Base-by-base conservation (phyloP, 768 basidiomycete genomes). In the Tricholoma matsutake region DNA sequence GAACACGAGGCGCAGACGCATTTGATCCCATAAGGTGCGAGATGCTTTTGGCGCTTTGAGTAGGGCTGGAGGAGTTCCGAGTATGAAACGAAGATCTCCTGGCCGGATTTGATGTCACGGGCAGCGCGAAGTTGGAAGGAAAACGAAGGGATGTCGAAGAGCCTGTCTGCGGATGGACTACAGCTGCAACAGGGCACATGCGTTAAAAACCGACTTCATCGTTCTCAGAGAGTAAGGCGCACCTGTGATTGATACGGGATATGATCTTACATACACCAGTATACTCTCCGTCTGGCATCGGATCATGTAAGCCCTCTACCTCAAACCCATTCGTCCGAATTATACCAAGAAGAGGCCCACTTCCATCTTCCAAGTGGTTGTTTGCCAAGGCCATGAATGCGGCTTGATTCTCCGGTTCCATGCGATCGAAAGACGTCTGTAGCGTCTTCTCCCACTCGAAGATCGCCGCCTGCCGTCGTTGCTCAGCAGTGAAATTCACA, bases 241-340 rank as follows among this genome's bases (percentile, higher is more conserved):
- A 74, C 77, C 77, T 76, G 57, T 78, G 76, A 49, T 77, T 79
- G 45, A 76, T 65, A 20, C 76, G 72, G n/a, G 75, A 74, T 53
- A 74, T 66, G 6, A 64, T 59, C 11, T 69, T 69, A 61, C 68
- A 73, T 3, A 71, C 67, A 10, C 66, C 73, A 14, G 61, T 62
- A 59, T 75, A 73, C 52, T 59, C 59, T 5, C 64, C 56, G 57
- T 61, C 49, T 31, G 65, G 54, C 54, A 65, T 64, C 51, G 68
- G 56, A 54, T 69, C 67, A 13, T 60, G 56, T 13, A 73, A 49
- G 22, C 57, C 67, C 3, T 28, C 63, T 1, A 73, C 58, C 14
- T 58, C 66, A 39, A 73, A 66, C 0, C 68, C 72, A 56, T 79
- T 79, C 1, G 76, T 79, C 47, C 72, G 66, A 16, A 73, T 55